phyloP scores from a whole-genome alignment of 139 green algal genomes.

The Volvox africanus region DNA sequence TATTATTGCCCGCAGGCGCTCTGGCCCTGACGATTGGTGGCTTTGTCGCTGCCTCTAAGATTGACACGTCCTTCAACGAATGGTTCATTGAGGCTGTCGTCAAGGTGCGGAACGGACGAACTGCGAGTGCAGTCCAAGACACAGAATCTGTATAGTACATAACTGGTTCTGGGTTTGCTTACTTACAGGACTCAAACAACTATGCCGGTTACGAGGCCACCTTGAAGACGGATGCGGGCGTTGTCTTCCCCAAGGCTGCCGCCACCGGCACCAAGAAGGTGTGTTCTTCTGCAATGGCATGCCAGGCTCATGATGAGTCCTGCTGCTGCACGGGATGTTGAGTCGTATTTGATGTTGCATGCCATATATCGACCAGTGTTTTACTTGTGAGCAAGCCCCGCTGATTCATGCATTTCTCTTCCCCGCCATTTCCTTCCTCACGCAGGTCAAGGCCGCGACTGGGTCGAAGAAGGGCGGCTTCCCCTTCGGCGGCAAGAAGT shows the following conservation, averaged over 20 bases:
- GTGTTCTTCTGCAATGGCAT: not conserved
- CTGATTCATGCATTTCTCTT: not conserved
- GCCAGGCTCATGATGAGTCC: too few relatives aligned
- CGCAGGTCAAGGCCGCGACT: slow-evolving; percentile 32
- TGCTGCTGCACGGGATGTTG: too few relatives aligned
- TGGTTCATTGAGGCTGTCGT: slow-evolving; percentile 24
- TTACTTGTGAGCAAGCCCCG: too few relatives aligned
- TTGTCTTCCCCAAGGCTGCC: slow-evolving; percentile 25
- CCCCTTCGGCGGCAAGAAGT: slow-evolving; percentile 46
- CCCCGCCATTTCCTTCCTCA: not conserved
- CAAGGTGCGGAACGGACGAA: not conserved
- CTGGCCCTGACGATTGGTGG: slow-evolving; percentile 38
- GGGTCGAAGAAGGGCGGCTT: slow-evolving; percentile 44
- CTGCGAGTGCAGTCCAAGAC: too few relatives aligned
- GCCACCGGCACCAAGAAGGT: slow-evolving; percentile 41
- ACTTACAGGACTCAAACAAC: slow-evolving; percentile 42
- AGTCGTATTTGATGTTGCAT: too few relatives aligned
- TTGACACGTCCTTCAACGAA: slow-evolving; percentile 30
- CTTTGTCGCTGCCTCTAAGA: slow-evolving; percentile 42
- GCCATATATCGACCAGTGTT: too few relatives aligned
- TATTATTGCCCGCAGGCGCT: slow-evolving; percentile 9
- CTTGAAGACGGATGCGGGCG: slow-evolving; percentile 41
- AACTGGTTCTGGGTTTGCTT: too few relatives aligned
- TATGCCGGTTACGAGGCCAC: slow-evolving; percentile 41
- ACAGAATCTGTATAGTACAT: too few relatives aligned